Evolutionary conservation across 2,329 filamentous ascomycete species (phyloP), one percentile per base, ranked within the genome.

Genomic region (Emmonsia crescens): DNA sequence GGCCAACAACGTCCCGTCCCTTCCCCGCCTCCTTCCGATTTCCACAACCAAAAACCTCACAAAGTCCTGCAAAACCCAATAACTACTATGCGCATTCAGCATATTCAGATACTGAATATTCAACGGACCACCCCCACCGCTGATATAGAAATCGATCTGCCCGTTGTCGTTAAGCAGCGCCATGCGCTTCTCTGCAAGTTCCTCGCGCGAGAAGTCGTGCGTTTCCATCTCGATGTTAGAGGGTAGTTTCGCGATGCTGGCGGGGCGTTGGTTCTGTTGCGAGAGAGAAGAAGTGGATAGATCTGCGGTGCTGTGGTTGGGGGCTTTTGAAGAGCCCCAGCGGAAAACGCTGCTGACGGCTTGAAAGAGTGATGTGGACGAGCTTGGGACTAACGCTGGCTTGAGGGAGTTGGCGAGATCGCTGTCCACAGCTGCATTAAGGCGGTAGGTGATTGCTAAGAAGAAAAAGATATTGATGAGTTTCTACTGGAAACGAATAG

Each of bases 51-150:
- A 76, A 79, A 97, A 87, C 52, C 92, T 80, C n/a, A 96, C 86
- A 72, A 99, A 92, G 72, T 97, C 94, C 33, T 80, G 83, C 68
- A 89, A 86, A 1, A 85, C 82, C 94, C 94, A 99, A 74, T 99
- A 99, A 72, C 89, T 93, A 61, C 89, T 91, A 74, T 99, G 94
- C 9, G 94, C 94, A 62, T 91, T 89, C 60, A 99, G 77, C 94
- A 99, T 99, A 67, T 96, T 96, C 42, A 97, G 76, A 72, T 99
- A 99, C 75, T 97, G 92, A 29, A 96, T 91, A 74, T 96, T 94
- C 42, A 99, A 78, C 3, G 92, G 88, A 0, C 94, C 94, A 1
- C 89, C 88, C 0, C 91, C 89, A 8, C 90, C 91, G 57, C 85
- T 85, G 57, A 99, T 78, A 68, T 88, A 95, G 75, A 85, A 99